phyloP scores from a whole-genome alignment of 331 rosid genomes.

The Ulmus americana region DNA sequence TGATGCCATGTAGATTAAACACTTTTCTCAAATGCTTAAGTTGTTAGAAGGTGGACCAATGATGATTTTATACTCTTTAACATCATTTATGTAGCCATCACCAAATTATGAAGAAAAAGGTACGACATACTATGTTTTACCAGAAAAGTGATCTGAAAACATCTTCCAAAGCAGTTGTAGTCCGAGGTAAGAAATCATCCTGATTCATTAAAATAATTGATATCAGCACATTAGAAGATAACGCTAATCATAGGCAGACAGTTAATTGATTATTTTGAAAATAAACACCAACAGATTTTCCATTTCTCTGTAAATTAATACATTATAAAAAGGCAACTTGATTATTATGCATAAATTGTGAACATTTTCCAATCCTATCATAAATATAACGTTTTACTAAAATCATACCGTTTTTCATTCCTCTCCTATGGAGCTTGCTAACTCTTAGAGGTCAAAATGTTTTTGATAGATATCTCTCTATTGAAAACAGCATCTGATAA shows the following conservation, averaged over 20 bases:
- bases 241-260: not conserved
- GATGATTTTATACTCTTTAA: constrained; percentile 11
- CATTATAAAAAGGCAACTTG: not conserved
- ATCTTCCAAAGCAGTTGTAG: constrained; percentile 58
- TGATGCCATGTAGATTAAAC: no score
- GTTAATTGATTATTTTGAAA: not conserved
- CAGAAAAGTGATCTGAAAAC: constrained; percentile 73
- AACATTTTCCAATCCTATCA: not conserved
- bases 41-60: not conserved
- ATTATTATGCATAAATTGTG: not conserved
- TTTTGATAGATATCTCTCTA: not conserved
- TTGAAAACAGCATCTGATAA: not conserved
- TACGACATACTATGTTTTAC: constrained; percentile 41
- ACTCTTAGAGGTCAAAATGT: not conserved
- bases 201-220: constrained; percentile 25
- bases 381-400: constrained; percentile 2
- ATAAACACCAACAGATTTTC: not conserved
- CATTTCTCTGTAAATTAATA: not conserved
- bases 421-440: not conserved
- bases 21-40: not conserved
- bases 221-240: constrained; percentile 9
- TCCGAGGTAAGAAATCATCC: constrained; percentile 95
- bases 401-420: not conserved
- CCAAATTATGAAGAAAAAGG: constrained; percentile 8
- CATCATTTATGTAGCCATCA: not conserved